Base-by-base conservation (phyloP, 1,139 yeast species). In the Blastobotrys aristatus region DNA sequence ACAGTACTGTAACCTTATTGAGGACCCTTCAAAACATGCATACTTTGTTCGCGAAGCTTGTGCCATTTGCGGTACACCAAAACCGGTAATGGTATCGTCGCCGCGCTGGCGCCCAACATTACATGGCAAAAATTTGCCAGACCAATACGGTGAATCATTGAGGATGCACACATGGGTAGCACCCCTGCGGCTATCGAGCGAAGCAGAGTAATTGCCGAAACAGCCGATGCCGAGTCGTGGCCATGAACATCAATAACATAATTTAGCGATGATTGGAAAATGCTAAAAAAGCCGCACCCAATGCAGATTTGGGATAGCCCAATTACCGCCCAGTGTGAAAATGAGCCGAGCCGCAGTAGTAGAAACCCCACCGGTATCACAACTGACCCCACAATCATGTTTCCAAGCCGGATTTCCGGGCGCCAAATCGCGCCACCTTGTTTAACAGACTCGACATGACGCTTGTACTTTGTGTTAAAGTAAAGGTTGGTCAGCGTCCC, bases 201-300 rank as follows among this genome's bases (percentile, higher is more conserved):
- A 27, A 53, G 41, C 14, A 53, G 27, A 1, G 53, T 51, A 4
- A 50, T 43, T 4, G 56, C 50, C 13, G 55, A 50, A 1, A 52
- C 54, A 0, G 56, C 56, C 3, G 55, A 51, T 2, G 56, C 56
- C 3, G 54, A 53, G 33, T 40, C 40, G 39, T 53, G 50, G 3
- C 54, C 52, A 37, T 53, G 53, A 14, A 48, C 43, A 31, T 52
- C 56, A n/a, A 53, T 53, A 13, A 53, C 49, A 40, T 50, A 50
- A 38, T 53, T 53, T 20, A 53, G 48, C 1, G 55, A 47, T 5
- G 53, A 40, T 32, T 53, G 56, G 46, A 53, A 53, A 33, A 51
- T 50, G 36, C 51, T 38, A 45, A 53, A 53, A 31, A 53, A 53
- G 2, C 56, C 55, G 27, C 52, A 40, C 10, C 55, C 54, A 13